Base-by-base conservation (phyloP, 1,139 yeast genomes). In the Suhomyces terraborum region DNA sequence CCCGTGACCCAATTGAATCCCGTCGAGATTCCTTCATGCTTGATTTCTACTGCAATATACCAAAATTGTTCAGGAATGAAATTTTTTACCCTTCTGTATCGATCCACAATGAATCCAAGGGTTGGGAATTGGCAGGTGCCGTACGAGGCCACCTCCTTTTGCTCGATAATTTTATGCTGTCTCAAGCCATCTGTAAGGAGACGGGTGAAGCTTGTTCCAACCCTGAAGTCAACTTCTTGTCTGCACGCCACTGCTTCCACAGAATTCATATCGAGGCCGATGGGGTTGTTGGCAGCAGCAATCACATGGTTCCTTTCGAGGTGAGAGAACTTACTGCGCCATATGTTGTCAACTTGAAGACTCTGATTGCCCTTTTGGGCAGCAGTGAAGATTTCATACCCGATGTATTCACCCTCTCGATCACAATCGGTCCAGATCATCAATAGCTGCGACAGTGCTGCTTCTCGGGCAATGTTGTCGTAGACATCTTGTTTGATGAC, bases 341-440 rank as follows among this genome's bases (percentile, higher is more conserved):
- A 69, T 45, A 77, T 79, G 39, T 76, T 73, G 8, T 66, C 69
- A 14, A 77, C 57, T 3, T 60, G 65, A 23, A 88, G 55, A 1
- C 63, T 50, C 1, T 66, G 55, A 58, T 88, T 89, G 1, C 75
- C 75, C 49, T 68, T 67, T 35, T 63, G 59, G 0, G 96, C 97
- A 4, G 84, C 84, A 42, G 79, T 73, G 36, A 77, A 73, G 18
- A 94, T 79, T 57, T 93, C 98, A 69, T 78, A 81, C 0, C 98
- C 99, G 46, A 94, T 94, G 58, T 84, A 85, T 61, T 94, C 99
- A 1, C 99, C 99, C 58, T 94, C 99, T 31, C 98, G 73, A 69
- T 94, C 99, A 64, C 98, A 93, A 73, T 94, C 99, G 1, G 98
- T 94, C 98, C 98, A 94, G 8, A 94, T 88, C 85, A 88, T 87